Conservation (phyloP, 1,284 basidiomycete species). For the Chondrostereum purpureum region DNA sequence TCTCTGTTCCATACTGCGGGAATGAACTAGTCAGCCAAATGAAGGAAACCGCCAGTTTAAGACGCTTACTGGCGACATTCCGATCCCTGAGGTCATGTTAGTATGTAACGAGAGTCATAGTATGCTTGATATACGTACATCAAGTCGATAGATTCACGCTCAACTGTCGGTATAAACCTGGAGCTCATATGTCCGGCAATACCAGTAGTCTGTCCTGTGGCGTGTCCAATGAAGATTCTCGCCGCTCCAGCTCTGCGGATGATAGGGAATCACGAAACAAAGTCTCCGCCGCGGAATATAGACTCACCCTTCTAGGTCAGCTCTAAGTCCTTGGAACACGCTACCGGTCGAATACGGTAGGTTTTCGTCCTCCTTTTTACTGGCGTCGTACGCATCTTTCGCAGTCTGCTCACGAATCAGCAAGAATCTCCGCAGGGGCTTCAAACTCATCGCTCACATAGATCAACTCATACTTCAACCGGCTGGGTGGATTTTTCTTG, state of each 20-base stretch:
- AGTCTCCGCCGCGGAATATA: neutral
- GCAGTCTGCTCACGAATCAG: conserved; percentile 54
- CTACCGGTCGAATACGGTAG: conserved; percentile 59
- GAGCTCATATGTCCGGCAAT: conserved; percentile 83
- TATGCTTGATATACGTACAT: conserved; percentile 46
- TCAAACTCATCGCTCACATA: conserved; percentile 49
- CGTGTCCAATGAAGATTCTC: conserved; percentile 63
- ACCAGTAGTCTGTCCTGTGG: conserved; percentile 87
- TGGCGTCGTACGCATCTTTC: conserved; percentile 82
- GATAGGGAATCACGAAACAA: conserved; percentile 1
- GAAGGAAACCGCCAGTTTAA: neutral
- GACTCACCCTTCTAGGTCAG: conserved; percentile 72
- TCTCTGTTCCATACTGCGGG: conserved; percentile 93
- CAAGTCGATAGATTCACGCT: conserved; percentile 90
- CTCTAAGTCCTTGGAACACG: conserved; percentile 82
- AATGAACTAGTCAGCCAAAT: conserved; percentile 1
- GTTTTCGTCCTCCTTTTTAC: conserved; percentile 58
- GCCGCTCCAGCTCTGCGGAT: conserved; percentile 52
- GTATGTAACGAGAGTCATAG: conserved; percentile 13
- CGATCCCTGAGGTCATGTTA: conserved; percentile 48
- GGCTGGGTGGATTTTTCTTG: conserved; percentile 87
- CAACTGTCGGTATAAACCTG: conserved; percentile 95
- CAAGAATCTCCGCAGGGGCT: neutral
- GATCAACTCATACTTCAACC: conserved; percentile 79
- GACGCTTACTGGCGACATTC: conserved; percentile 58